phyloP scores from a whole-genome alignment of 2,329 filamentous ascomycete species.

The Exophiala viscosa region DNA sequence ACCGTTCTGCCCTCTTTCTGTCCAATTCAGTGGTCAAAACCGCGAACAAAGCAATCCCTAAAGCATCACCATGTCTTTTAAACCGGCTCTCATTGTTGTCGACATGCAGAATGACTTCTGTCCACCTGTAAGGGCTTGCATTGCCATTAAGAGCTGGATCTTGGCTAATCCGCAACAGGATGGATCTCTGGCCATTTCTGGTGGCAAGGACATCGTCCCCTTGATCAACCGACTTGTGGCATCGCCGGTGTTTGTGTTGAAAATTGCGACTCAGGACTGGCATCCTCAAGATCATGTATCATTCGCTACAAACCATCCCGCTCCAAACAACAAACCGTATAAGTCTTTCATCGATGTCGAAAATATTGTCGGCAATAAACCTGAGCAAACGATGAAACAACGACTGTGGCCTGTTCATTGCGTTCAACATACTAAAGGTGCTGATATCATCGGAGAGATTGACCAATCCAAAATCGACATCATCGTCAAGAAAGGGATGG shows the following conservation, averaged over 20 bases:
- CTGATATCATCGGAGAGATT: slow-evolving; percentile 70
- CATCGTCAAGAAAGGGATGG: slow-evolving; percentile 73
- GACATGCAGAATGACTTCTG: slow-evolving; percentile 96
- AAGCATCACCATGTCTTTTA: slow-evolving; percentile 33
- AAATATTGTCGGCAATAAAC: slow-evolving; percentile 36
- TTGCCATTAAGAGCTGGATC: not conserved
- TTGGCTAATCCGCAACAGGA: slow-evolving; percentile 49
- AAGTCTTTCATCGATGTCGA: slow-evolving; percentile 59
- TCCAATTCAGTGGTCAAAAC: too few relatives aligned
- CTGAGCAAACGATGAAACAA: slow-evolving; percentile 53
- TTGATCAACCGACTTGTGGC: slow-evolving; percentile 70
- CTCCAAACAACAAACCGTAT: slow-evolving; percentile 64
- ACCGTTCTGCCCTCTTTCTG: too few relatives aligned
- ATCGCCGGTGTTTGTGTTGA: slow-evolving; percentile 63
- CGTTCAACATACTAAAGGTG: slow-evolving; percentile 69
- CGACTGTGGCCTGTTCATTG: slow-evolving; percentile 90
- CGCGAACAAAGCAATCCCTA: not conserved
- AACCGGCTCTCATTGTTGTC: slow-evolving; percentile 67
- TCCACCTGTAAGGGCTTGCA: slow-evolving; percentile 64
- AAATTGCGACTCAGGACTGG: slow-evolving; percentile 87
- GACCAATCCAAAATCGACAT: slow-evolving; percentile 56
- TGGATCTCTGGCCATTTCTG: slow-evolving; percentile 76
- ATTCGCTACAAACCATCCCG: slow-evolving; percentile 74
- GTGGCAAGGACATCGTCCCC: slow-evolving; percentile 66
- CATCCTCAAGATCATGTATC: slow-evolving; percentile 82